These are phyloP conservation scores for Phymatotrichopsis omnivora DNA, from an alignment of 2,329 filamentous ascomycete genomes.

Conservation along the genomic window DNA sequence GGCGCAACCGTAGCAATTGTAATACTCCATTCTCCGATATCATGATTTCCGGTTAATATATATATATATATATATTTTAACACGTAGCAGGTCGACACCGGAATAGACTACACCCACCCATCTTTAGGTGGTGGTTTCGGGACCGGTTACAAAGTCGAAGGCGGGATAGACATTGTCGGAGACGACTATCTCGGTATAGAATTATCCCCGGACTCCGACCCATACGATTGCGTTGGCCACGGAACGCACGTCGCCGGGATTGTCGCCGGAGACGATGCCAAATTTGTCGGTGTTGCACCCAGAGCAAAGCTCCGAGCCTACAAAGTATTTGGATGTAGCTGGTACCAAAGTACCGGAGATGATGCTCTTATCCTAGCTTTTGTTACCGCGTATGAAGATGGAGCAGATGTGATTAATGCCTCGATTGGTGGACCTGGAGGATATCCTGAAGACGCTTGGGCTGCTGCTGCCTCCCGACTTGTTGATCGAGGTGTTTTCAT, in stretches of 20 bases:
- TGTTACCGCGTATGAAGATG: conserved; percentile 32
- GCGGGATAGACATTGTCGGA: conserved; percentile 29
- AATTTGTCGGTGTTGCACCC: conserved; percentile 32
- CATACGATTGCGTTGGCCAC: conserved; percentile 29
- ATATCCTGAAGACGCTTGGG: conserved; percentile 35
- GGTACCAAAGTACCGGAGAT: conserved; percentile 28
- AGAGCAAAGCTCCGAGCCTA: conserved; percentile 32
- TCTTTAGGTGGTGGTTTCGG: conserved; percentile 28
- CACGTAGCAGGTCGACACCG: conserved; percentile 28
- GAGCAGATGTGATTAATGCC: conserved; percentile 36
- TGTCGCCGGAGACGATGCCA: conserved; percentile 28
- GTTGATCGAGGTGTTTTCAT: conserved; percentile 42
- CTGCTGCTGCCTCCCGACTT: conserved; percentile 38
- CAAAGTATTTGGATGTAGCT: conserved; percentile 33
- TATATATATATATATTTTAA: conserved; percentile 12
- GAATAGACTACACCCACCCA: conserved; percentile 30
- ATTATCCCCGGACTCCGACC: conserved; percentile 26
- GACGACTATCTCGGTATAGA: conserved; percentile 22
- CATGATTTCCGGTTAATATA: not conserved
- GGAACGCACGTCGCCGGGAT: conserved; percentile 30
- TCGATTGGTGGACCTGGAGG: conserved; percentile 35
- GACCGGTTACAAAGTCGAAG: conserved; percentile 27
- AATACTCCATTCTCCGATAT: not conserved
- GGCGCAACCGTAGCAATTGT: conserved; percentile 22
- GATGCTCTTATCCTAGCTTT: conserved; percentile 34